Conservation (phyloP, 108 stramenopile species). For the Skeletonema costatum region DNA sequence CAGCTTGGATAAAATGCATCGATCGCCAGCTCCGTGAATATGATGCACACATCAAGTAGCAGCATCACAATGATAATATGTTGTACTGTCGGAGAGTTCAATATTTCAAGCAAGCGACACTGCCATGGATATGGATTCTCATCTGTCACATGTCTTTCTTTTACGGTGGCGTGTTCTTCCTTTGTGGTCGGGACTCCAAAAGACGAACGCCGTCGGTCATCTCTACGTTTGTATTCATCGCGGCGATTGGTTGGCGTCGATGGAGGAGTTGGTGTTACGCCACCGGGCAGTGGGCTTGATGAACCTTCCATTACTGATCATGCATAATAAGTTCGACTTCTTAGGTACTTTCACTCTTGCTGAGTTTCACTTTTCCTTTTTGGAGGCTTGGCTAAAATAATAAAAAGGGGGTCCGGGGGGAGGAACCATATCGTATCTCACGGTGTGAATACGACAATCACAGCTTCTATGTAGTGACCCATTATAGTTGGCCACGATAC, state of each 20-base stretch:
- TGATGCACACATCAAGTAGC: neutral
- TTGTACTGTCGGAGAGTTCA: neutral
- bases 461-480: too few relatives aligned
- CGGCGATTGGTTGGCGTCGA: neutral
- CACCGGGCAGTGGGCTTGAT: too few relatives aligned
- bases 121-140: constrained; percentile 1
- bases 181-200: neutral
- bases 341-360: too few relatives aligned
- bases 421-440: too few relatives aligned
- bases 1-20: constrained; percentile 3
- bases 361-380: too few relatives aligned
- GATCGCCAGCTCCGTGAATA: neutral
- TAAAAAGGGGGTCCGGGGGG: too few relatives aligned
- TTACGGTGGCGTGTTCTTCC: neutral
- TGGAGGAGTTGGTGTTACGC: neutral
- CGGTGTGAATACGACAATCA: too few relatives aligned
- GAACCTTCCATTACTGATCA: too few relatives aligned
- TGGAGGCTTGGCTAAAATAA: too few relatives aligned
- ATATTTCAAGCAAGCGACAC: neutral
- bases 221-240: neutral
- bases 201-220: neutral
- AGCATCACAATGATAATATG: neutral
- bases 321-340: too few relatives aligned
- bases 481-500: too few relatives aligned
- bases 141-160: neutral